Evolutionary conservation across 306 rosid genomes (phyloP).

Genomic region (Begonia peltatifolia): DNA sequence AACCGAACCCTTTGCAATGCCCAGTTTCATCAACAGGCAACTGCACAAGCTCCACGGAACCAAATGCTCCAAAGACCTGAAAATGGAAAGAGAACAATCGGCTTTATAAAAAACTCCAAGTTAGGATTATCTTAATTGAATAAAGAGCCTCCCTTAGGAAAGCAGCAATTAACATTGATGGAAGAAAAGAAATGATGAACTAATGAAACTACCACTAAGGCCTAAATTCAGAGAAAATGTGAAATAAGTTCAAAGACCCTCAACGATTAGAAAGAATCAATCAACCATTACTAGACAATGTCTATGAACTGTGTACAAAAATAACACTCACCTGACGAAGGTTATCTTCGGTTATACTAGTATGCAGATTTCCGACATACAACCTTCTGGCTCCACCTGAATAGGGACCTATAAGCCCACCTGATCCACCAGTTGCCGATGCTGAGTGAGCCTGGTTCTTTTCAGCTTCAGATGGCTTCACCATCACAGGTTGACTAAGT

Average conservation of each 20-base stretch:
- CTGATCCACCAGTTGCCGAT: conserved; percentile 35
- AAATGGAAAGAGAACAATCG: conserved; percentile 1
- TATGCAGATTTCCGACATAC: conserved; percentile 88
- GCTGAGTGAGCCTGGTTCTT: conserved; percentile 90
- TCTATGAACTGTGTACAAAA: too few species aligned
- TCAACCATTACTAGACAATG: too few species aligned
- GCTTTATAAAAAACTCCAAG: too few species aligned
- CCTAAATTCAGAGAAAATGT: background rate
- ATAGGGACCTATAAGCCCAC: conserved; percentile 69
- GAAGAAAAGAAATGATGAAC: too few species aligned
- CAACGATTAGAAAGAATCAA: background rate
- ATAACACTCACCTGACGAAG: conserved; percentile 50
- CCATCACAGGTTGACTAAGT: conserved; percentile 93
- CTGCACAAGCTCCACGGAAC: conserved; percentile 88
- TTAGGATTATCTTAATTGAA: too few species aligned
- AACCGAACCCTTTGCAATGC: conserved; percentile 89
- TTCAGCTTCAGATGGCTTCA: conserved; percentile 99
- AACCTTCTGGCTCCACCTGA: conserved; percentile 93
- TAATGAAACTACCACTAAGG: background rate
- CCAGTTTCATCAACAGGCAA: conserved; percentile 85
- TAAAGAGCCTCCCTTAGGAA: too few species aligned
- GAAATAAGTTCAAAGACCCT: background rate
- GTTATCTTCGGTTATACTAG: conserved; percentile 77
- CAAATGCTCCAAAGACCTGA: conserved; percentile 98
- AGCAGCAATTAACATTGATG: too few species aligned